Conservation (phyloP, 2,329 filamentous ascomycete genomes). For the Trichophyton schoenleinii region DNA sequence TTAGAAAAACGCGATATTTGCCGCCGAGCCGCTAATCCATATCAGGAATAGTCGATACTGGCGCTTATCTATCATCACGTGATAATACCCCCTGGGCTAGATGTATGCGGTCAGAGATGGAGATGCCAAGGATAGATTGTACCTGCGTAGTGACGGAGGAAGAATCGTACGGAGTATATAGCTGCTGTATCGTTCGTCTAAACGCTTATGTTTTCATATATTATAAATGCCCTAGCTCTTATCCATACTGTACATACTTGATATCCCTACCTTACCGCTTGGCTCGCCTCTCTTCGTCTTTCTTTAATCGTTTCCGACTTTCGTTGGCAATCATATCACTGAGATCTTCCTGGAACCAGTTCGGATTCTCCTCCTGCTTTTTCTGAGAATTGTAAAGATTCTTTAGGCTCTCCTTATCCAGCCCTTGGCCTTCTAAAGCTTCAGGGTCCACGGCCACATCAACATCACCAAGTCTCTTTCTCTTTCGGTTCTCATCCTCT, state of each 20-base stretch:
- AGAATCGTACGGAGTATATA: too few relatives aligned
- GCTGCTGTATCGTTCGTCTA: background rate
- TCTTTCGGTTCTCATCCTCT: constrained; percentile 64
- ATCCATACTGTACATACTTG: background rate
- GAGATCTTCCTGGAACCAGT: constrained; percentile 76
- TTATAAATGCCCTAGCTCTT: background rate
- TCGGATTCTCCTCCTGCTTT: constrained; percentile 52
- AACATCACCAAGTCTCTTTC: constrained; percentile 92
- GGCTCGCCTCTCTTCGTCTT: constrained; percentile 64
- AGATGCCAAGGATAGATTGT: too few relatives aligned
- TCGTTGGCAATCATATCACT: constrained; percentile 94
- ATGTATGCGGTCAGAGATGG: too few relatives aligned
- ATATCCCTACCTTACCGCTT: constrained; percentile 30
- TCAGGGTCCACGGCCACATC: constrained; percentile 88
- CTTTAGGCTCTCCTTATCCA: constrained; percentile 73
- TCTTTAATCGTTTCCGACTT: constrained; percentile 77
- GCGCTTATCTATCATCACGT: background rate
- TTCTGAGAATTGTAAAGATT: constrained; percentile 64
- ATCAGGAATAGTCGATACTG: background rate
- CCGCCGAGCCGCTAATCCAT: background rate
- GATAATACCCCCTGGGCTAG: background rate
- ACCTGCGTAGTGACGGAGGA: too few relatives aligned
- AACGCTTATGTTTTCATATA: background rate
- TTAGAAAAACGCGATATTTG: background rate
- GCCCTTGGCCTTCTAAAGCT: constrained; percentile 49